A percentile compares a stretch with the other conserved stretches of the same genome.
phyloP scores from a whole-genome alignment of 805 yeast species.

The Kodamaea kakaduensis region DNA sequence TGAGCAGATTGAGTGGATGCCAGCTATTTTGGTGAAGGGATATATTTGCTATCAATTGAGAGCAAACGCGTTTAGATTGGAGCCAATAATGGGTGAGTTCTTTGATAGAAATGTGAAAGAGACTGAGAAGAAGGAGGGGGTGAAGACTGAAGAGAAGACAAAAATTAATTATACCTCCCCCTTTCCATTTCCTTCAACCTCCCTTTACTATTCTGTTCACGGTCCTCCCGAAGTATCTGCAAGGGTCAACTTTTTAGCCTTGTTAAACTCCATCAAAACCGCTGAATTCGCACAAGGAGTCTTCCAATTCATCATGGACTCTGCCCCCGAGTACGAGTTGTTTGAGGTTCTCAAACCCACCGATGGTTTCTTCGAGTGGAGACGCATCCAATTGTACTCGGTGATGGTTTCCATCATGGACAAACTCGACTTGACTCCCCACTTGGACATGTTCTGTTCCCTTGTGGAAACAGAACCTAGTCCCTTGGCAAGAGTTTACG shows the following conservation, averaged over 20 bases:
- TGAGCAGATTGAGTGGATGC: constrained; percentile 48
- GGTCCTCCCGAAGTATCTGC: constrained; percentile 57
- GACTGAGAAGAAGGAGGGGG: constrained; percentile 10
- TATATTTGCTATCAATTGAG: constrained; percentile 51
- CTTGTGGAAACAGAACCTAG: constrained; percentile 58
- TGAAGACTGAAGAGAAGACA: no score
- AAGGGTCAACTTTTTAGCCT: constrained; percentile 47
- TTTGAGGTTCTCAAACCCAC: constrained; percentile 49
- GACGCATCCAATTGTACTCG: constrained; percentile 54
- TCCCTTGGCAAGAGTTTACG: constrained; percentile 67
- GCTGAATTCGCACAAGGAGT: constrained; percentile 26
- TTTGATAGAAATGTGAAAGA: constrained; percentile 45
- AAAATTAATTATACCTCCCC: no score
- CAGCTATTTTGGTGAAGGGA: constrained; percentile 42
- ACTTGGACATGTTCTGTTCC: constrained; percentile 32
- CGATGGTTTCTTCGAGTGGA: constrained; percentile 68
- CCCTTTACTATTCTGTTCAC: constrained; percentile 45
- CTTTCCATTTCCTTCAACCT: no score
- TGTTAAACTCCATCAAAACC: constrained; percentile 34
- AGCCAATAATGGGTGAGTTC: constrained; percentile 48
- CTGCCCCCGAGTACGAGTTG: constrained; percentile 39
- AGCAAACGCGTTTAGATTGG: constrained; percentile 56
- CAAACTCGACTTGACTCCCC: constrained; percentile 16
- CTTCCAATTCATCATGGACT: constrained; percentile 34
- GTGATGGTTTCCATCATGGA: constrained; percentile 47